These are phyloP conservation scores for Thielaviopsis punctulata DNA, from an alignment of 2,329 filamentous ascomycete species.

Conservation along the genomic window DNA sequence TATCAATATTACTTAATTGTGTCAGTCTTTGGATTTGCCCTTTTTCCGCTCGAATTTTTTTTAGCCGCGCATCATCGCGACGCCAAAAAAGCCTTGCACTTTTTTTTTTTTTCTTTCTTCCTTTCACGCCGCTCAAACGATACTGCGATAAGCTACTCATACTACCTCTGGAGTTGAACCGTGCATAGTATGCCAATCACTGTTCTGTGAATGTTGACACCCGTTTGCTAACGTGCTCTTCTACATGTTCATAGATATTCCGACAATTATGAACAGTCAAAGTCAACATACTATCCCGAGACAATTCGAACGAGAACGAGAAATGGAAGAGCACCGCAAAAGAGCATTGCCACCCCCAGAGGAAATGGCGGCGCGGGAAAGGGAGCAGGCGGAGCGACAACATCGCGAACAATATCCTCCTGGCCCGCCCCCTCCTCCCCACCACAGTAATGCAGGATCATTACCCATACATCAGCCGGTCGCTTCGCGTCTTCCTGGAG, in stretches of 20 bases:
- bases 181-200: neutral
- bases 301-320: constrained; percentile 31
- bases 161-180: neutral
- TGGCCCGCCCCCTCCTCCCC: constrained; percentile 56
- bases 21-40: neutral
- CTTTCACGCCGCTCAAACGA: neutral
- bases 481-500: constrained; percentile 59
- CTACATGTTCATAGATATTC: neutral
- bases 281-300: constrained; percentile 23
- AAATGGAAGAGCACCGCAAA: constrained; percentile 30
- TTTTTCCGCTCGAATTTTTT: neutral
- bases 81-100: neutral
- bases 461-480: constrained; percentile 91
- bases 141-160: neutral
- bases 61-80: neutral
- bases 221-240: neutral
- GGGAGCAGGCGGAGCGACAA: constrained; percentile 34
- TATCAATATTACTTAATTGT: neutral
- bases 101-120: neutral
- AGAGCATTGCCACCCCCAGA: constrained; percentile 30
- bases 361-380: constrained; percentile 27
- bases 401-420: constrained; percentile 51
- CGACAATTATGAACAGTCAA: constrained; percentile 29
- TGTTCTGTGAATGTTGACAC: neutral
- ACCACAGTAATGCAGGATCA: constrained; percentile 75